Base-by-base conservation (phyloP, 345 rosid species). In the Clausena lansium region DNA sequence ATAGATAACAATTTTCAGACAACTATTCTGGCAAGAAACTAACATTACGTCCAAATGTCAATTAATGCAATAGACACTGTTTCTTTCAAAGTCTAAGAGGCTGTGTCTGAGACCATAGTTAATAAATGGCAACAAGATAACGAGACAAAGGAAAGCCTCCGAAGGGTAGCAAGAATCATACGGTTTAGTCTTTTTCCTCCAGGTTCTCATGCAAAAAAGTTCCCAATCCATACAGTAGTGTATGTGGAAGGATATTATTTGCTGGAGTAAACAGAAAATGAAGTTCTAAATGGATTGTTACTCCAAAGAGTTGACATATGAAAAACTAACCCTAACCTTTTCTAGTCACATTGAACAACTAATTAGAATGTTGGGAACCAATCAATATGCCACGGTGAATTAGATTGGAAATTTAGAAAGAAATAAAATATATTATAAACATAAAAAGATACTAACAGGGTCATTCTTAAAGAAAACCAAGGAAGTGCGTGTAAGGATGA, bases 381-480 rank as follows among this genome's bases (percentile, higher is more conserved):
- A 27, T 19, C 15, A 36, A 41, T 63, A 52, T 17, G 67, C 20
- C n/a, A 54, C 4, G 27, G 66, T 35, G 20, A 59, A 69, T 30
- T 9, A 33, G 1, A 47, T 22, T 73, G 7, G 75, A 58, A 71
- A 47, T 20, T 13, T 25, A 77, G 17, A 45, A 20, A 74, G 13
- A 70, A 63, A 28, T 33, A 66, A 54, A 35, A 7, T 47, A 35
- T 15, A 60, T 27, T 60, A 41, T 27, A 57, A 50, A 75, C 19
- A 28, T 11, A 6, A 22, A 28, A 50, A 47, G 76, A 71, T 81
- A 90, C 99, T 96, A 58, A 96, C 99, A 77, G 98, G 99, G 76
- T 96, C 98, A 84, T 89, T 96, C 85, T 92, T 96, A 76, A 96
- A 94, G 89, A 96, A 96, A 82, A 96, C 99, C 95, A 96, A 90